A percentile compares a stretch with the other conserved stretches of the same genome.
Conservation (phyloP, 2,329 filamentous ascomycete genomes). For the Colletotrichum trifolii region DNA sequence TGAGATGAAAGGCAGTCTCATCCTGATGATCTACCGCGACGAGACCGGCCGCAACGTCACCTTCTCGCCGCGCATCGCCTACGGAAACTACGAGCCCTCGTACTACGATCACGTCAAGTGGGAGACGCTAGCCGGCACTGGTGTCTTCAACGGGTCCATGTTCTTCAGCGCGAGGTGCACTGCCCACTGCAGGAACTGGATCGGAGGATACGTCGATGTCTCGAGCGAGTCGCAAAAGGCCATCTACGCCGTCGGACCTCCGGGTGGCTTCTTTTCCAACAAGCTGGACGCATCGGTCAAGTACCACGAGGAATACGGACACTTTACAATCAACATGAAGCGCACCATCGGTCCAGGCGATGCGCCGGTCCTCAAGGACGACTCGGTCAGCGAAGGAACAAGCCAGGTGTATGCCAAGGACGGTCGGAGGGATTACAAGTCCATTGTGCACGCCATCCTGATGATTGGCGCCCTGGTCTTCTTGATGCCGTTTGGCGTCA, state of each 20-base stretch:
- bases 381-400: constrained; percentile 50
- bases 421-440: constrained; percentile 50
- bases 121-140: constrained; percentile 58
- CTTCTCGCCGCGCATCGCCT: constrained; percentile 64
- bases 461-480: constrained; percentile 68
- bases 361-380: constrained; percentile 51
- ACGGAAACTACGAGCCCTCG: constrained; percentile 63
- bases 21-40: constrained; percentile 66
- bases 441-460: constrained; percentile 57
- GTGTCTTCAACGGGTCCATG: constrained; percentile 57
- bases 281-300: constrained; percentile 56
- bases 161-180: constrained; percentile 63
- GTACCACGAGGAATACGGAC: constrained; percentile 64
- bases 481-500: constrained; percentile 65
- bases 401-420: constrained; percentile 42
- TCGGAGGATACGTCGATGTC: constrained; percentile 61
- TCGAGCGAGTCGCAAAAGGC: constrained; percentile 58
- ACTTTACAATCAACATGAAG: constrained; percentile 66
- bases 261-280: constrained; percentile 56
- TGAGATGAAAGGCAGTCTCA: constrained; percentile 63
- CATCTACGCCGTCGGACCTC: constrained; percentile 67
- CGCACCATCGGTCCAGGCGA: constrained; percentile 59
- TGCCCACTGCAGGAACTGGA: constrained; percentile 63
- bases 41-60: constrained; percentile 61
- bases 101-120: constrained; percentile 57